A percentile compares a stretch with the other conserved stretches of the same genome.
Conservation (phyloP, 2,329 filamentous ascomycete species). For the Arthrinium phaeospermum region DNA sequence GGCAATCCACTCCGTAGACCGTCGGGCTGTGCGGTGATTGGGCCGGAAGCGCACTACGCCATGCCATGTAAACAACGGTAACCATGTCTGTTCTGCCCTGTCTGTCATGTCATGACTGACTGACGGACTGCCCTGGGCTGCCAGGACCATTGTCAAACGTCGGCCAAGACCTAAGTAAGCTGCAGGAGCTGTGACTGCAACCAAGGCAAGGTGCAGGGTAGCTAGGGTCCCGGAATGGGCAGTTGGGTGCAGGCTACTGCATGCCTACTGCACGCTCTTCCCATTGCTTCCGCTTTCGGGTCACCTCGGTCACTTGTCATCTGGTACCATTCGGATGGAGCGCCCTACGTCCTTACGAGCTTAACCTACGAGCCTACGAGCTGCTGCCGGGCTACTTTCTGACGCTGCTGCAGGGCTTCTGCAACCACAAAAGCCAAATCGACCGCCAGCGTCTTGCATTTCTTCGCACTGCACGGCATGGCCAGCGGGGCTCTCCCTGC, state of each 20-base stretch:
- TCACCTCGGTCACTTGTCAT: neutral
- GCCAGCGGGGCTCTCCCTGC: conserved; percentile 1
- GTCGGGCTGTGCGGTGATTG: neutral
- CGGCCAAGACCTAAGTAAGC: conserved; percentile 5
- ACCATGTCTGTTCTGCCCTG: neutral
- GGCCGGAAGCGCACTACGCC: neutral
- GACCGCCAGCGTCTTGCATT: neutral
- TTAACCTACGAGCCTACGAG: neutral
- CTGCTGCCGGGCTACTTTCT: neutral
- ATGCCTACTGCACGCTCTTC: conserved; percentile 8
- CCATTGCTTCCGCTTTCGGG: conserved; percentile 6
- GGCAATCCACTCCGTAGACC: neutral
- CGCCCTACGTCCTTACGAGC: neutral
- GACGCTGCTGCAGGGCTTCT: conserved; percentile 11
- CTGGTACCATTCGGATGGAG: conserved; percentile 6
- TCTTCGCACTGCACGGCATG: conserved; percentile 14
- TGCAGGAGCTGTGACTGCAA: conserved; percentile 9
- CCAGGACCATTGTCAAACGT: conserved; percentile 10
- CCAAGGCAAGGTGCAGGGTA: neutral
- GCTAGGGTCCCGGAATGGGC: conserved; percentile 2
- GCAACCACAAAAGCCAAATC: neutral
- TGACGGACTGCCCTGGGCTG: neutral
- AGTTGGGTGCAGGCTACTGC: neutral
- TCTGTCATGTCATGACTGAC: neutral
- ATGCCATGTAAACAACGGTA: neutral